phyloP scores from a whole-genome alignment of 2,329 filamentous ascomycete species.

The Talaromyces sp. region DNA sequence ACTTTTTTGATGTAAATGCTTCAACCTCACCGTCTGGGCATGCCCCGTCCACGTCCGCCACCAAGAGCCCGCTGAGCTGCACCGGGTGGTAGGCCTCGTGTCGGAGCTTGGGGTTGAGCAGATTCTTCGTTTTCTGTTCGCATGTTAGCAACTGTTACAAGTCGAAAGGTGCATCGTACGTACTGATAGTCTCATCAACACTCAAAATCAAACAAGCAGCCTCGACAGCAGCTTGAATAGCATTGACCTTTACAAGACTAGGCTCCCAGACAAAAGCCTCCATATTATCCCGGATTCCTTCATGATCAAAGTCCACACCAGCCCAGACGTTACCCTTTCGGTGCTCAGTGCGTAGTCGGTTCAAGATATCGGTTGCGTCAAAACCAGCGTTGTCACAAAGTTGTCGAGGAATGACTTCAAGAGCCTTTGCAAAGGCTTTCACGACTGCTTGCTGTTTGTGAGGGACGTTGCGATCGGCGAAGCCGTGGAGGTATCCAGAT shows the following conservation, averaged over 20 bases:
- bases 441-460: constrained; percentile 97
- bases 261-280: constrained; percentile 97
- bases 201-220: constrained; percentile 91
- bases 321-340: constrained; percentile 90
- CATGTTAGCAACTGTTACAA: constrained; percentile 2
- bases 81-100: constrained; percentile 69
- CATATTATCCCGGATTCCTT: constrained; percentile 93
- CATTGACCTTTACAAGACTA: constrained; percentile 92
- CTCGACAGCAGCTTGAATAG: constrained; percentile 92
- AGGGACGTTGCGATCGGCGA: constrained; percentile 85
- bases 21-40: constrained; percentile 70
- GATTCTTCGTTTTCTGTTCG: constrained; percentile 81
- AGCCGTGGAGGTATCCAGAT: constrained; percentile 87
- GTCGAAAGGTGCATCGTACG: constrained; percentile 25
- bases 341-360: constrained; percentile 93
- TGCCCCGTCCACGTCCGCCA: constrained; percentile 78
- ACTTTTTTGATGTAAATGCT: constrained; percentile 6
- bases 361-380: constrained; percentile 96
- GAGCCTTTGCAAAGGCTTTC: constrained; percentile 94
- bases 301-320: constrained; percentile 89
- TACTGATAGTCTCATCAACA: constrained; percentile 95
- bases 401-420: constrained; percentile 94
- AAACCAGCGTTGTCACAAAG: constrained; percentile 98
- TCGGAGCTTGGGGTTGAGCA: constrained; percentile 74
- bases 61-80: constrained; percentile 85